These are phyloP conservation scores for Yamadazyma friedrichii DNA, from an alignment of 1,139 yeast species.

Conservation along the genomic window DNA sequence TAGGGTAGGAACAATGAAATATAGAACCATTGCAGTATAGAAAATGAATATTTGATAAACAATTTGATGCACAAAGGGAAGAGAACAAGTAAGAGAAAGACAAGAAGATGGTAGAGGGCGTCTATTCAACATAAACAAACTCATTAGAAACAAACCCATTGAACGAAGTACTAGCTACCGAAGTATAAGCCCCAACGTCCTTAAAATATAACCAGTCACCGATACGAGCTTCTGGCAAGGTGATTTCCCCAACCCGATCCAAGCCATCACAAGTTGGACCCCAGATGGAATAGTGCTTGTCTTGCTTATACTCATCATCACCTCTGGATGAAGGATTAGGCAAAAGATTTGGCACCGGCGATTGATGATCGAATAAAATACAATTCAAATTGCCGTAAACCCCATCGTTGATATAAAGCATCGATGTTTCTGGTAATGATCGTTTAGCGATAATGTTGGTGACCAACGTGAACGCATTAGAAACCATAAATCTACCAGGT, in stretches of 20 bases:
- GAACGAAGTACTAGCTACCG: constrained; percentile 85
- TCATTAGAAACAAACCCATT: constrained; percentile 75
- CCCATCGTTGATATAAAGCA: constrained; percentile 88
- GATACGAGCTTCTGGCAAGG: constrained; percentile 57
- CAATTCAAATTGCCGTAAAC: constrained; percentile 95
- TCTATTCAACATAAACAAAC: constrained; percentile 51
- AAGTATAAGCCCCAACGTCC: constrained; percentile 89
- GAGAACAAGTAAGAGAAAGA: neutral
- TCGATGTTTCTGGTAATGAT: constrained; percentile 32
- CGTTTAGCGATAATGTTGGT: constrained; percentile 84
- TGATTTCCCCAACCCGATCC: constrained; percentile 68
- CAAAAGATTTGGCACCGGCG: constrained; percentile 67
- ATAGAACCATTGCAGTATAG: too few species aligned
- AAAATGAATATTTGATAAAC: too few species aligned
- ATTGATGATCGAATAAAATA: constrained; percentile 88
- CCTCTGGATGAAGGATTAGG: constrained; percentile 19
- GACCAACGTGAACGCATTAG: constrained; percentile 83
- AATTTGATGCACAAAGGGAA: too few species aligned
- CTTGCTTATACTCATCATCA: constrained; percentile 12
- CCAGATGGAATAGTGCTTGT: constrained; percentile 69
- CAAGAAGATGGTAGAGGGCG: too few species aligned
- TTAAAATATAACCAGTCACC: constrained; percentile 95
- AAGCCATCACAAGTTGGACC: constrained; percentile 99
- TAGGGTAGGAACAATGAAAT: too few species aligned
- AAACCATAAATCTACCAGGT: constrained; percentile 90